Conservation (phyloP, 305 asterid species). For the Euphrasia arctica region DNA sequence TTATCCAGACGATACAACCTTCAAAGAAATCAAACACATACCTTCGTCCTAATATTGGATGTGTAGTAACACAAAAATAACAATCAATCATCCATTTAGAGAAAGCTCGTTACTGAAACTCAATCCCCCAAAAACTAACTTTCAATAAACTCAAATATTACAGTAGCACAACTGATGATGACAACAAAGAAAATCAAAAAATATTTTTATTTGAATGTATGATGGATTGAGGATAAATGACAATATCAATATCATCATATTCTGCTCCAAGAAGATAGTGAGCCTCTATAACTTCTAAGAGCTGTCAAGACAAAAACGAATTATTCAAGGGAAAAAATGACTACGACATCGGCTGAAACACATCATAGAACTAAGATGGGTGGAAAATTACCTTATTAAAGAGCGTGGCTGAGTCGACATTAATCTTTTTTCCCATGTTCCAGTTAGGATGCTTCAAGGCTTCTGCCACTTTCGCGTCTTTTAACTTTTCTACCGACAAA, state of each 20-base stretch:
- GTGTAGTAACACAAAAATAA: too few relatives aligned
- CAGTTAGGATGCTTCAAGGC: conserved; percentile 99
- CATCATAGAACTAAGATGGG: neutral
- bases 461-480: conserved; percentile 95
- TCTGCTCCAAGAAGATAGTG: conserved; percentile 95
- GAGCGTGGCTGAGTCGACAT: conserved; percentile 97
- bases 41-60: too few relatives aligned
- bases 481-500: conserved; percentile 84
- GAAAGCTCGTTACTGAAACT: too few relatives aligned
- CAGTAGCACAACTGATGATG: too few relatives aligned
- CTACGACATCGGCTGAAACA: neutral
- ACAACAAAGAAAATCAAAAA: too few relatives aligned
- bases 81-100: too few relatives aligned
- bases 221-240: conserved; percentile 95
- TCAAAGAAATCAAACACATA: too few relatives aligned
- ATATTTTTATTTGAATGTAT: conserved; percentile 52
- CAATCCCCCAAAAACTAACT: too few relatives aligned
- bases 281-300: conserved; percentile 97
- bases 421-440: conserved; percentile 99
- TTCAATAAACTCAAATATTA: too few relatives aligned
- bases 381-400: conserved; percentile 72
- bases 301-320: conserved; percentile 43
- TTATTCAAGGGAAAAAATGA: neutral
- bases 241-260: conserved; percentile 83
- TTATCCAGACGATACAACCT: too few relatives aligned